Conservation (phyloP, 2,329 filamentous ascomycete genomes). For the Mycosphaerella sp. region DNA sequence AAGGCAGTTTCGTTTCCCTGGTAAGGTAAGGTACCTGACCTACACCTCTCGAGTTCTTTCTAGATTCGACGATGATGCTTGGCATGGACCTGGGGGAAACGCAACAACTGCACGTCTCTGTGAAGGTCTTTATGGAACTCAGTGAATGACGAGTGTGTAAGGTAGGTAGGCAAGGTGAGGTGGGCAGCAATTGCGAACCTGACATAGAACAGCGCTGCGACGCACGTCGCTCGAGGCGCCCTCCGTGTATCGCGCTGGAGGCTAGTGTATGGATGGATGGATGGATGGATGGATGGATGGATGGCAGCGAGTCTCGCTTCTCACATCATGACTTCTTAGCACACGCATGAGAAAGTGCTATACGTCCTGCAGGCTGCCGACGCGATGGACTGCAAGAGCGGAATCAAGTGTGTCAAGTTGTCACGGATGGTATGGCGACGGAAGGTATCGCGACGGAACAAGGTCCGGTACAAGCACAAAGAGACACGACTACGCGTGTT, state of each 20-base stretch:
- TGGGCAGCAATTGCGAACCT: too few species aligned
- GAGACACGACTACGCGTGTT: background rate
- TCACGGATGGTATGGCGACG: background rate
- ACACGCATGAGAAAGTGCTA: background rate
- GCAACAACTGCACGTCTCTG: too few species aligned
- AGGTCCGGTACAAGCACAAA: conserved; percentile 4
- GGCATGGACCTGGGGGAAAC: too few species aligned
- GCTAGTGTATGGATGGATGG: background rate
- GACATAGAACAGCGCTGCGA: too few species aligned
- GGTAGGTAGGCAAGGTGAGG: too few species aligned
- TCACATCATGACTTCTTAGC: background rate
- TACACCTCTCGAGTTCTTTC: too few species aligned
- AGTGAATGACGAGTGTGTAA: too few species aligned
- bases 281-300: background rate
- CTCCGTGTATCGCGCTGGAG: background rate
- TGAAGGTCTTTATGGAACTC: too few species aligned
- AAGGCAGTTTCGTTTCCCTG: background rate
- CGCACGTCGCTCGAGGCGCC: too few species aligned
- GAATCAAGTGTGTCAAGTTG: background rate
- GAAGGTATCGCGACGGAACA: background rate
- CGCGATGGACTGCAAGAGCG: background rate
- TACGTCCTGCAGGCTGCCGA: background rate
- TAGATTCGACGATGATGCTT: too few species aligned
- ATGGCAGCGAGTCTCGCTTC: background rate
- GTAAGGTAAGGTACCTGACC: too few species aligned